Evolutionary conservation across 225 moss, liverwort and hornwort species (phyloP), one percentile per base, ranked within the genome.

Genomic region (Ulota crispa): DNA sequence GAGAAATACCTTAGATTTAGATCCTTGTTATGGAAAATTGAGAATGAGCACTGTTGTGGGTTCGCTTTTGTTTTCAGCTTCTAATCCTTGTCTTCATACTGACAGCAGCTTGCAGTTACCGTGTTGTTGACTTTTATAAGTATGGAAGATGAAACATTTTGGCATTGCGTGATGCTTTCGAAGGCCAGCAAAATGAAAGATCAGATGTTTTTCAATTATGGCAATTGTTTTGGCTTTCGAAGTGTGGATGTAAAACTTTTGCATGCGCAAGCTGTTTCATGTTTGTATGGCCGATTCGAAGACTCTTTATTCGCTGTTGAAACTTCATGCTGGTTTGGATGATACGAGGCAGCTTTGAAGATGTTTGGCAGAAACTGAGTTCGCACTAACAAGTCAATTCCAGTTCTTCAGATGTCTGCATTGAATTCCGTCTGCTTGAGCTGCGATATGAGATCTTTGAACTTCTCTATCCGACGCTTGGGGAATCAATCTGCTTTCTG

Each of bases 401-500:
- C 76, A 76, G 64, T 80, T 37, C 75, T 74, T 70, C 75, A 59
- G 21, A 81, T 70, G 76, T 30, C 77, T 85, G 72, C 85, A 23
- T 69, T 59, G 14, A 68, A 56, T 50, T 85, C 80, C 37, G 37
- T 72, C 65, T 83, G 73, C 77, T 63, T 20, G 73, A 63, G 80
- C 73, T 80, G 85, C 64, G 62, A 83, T 37, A 24, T 68, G 73
- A 53, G 24, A 54, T 68, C 20, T 68, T 28, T 63, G 68, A 69
- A 24, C 18, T 37, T 78, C 26, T 20, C 13, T 24, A 70, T 63
- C 8, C 32, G 60, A 42, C 67, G 63, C 15, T 34, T 65, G 68
- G 11, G 34, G 45, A 31, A 45, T 73, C 81, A 37, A 68, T 74
- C 73, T 74, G 47, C 45, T 65, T 52, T 64, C 56, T 72, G 34